These are phyloP conservation scores for Lavandula angustifolia DNA, from an alignment of 257 asterid genomes.

Conservation along the genomic window DNA sequence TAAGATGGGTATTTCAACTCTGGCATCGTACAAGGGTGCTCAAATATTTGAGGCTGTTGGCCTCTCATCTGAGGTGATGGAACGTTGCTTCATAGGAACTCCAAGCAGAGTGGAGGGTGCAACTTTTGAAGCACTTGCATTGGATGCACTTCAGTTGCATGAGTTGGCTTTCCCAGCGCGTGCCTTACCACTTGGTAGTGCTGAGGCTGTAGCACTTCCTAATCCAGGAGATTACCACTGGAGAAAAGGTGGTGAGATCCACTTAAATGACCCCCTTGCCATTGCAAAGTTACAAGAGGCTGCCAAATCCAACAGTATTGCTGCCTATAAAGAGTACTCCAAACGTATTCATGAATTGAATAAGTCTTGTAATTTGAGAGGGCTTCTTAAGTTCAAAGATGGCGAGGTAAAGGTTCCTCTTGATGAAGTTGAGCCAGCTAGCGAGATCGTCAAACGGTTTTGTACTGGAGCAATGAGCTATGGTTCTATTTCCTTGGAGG, in stretches of 20 bases:
- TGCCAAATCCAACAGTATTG: constrained; percentile 81
- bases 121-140: constrained; percentile 89
- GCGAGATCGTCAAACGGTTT: constrained; percentile 92
- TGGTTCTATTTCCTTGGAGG: constrained; percentile 96
- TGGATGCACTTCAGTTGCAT: constrained; percentile 82
- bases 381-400: constrained; percentile 90
- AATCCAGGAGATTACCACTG: constrained; percentile 98
- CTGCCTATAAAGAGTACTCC: constrained; percentile 92
- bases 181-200: constrained; percentile 82
- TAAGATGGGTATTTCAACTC: constrained; percentile 97
- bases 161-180: constrained; percentile 94
- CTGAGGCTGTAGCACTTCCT: constrained; percentile 96
- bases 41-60: constrained; percentile 99
- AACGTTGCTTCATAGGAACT: constrained; percentile 86
- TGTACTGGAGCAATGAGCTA: constrained; percentile 99
- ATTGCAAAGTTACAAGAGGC: constrained; percentile 96
- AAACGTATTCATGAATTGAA: constrained; percentile 82
- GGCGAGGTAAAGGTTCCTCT: constrained; percentile 58
- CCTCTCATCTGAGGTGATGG: constrained; percentile 97
- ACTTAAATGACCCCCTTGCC: constrained; percentile 95
- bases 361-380: constrained; percentile 89
- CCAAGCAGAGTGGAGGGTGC: constrained; percentile 99
- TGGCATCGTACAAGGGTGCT: constrained; percentile 99
- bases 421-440: constrained; percentile 90
- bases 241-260: constrained; percentile 98